Conservation (phyloP, 257 asterid species). For the Penstemon newberryi region DNA sequence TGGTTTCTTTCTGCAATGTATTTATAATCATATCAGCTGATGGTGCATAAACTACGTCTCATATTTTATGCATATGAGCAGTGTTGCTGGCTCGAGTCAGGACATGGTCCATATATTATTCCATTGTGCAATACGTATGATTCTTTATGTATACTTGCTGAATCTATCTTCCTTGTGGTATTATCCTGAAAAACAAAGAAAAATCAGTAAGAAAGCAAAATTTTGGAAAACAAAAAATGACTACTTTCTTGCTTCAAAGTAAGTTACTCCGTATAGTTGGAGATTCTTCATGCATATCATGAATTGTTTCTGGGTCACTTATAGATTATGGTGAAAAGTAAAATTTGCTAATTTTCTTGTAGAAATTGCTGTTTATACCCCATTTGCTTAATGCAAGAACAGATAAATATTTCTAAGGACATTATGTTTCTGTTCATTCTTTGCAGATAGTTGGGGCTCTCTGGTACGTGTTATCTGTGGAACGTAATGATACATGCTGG, state of each 20-base stretch:
- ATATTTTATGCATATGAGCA: conserved; percentile 8
- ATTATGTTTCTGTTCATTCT: conserved; percentile 21
- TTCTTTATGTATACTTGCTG: conserved; percentile 15
- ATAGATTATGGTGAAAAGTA: neutral
- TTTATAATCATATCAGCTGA: conserved; percentile 12
- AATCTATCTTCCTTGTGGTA: conserved; percentile 5
- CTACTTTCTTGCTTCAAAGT: neutral
- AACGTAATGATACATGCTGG: conserved; percentile 95
- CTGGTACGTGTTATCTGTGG: conserved; percentile 94
- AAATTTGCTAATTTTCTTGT: neutral
- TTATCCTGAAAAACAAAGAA: conserved; percentile 4
- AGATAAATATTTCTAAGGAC: conserved; percentile 14
- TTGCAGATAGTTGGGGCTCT: conserved; percentile 96
- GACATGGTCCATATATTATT: neutral
- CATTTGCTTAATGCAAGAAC: neutral
- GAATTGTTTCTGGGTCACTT: neutral
- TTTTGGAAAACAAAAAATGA: no score
- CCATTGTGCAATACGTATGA: neutral
- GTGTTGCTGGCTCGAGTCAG: conserved; percentile 1
- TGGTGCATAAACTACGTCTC: neutral
- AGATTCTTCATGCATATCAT: neutral
- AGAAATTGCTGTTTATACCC: neutral
- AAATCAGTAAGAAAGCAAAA: no score
- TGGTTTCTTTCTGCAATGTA: neutral
- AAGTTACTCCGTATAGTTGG: no score